Percentiles rank a stretch among this genome's conserved stretches.
phyloP scores from a whole-genome alignment of 257 asterid genomes.

The Capsicum chinense region DNA sequence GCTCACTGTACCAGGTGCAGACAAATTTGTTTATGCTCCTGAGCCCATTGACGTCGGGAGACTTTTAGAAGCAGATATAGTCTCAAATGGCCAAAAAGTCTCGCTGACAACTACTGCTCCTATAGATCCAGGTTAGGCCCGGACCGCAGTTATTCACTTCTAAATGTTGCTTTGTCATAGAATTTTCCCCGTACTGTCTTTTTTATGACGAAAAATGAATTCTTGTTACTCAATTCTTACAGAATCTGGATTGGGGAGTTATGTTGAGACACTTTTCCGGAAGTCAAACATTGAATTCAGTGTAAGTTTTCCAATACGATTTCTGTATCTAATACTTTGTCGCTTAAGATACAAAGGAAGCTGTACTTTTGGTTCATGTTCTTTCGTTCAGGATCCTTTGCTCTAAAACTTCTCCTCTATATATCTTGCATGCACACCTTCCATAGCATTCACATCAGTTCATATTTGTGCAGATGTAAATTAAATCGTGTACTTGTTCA shows the following conservation, averaged over 20 bases:
- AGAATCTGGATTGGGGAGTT: slow-evolving; percentile 63
- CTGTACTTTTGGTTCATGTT: not conserved
- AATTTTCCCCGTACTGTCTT: not conserved
- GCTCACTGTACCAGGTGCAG: slow-evolving; percentile 62
- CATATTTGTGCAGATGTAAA: not conserved
- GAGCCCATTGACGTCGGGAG: slow-evolving; percentile 91
- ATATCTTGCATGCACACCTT: not conserved
- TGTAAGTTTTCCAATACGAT: slow-evolving; percentile 50
- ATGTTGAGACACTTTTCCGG: slow-evolving; percentile 70
- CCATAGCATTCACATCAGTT: not conserved
- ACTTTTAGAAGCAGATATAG: slow-evolving; percentile 77
- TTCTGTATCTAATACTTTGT: not conserved
- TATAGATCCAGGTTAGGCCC: slow-evolving; percentile 68
- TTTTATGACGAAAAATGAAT: not conserved
- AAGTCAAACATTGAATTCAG: slow-evolving; percentile 80
- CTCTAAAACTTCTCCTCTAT: not conserved
- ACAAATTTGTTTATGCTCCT: slow-evolving; percentile 85
- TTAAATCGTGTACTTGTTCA: not conserved
- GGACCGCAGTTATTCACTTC: not conserved
- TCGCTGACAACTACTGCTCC: slow-evolving; percentile 63
- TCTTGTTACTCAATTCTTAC: slow-evolving; percentile 24
- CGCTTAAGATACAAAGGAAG: not conserved
- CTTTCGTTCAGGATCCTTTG: too few relatives aligned
- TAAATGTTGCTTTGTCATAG: not conserved
- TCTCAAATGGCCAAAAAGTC: slow-evolving; percentile 56